Base-by-base conservation (phyloP, 1,284 basidiomycete species). In the Leccinum subrobustum region DNA sequence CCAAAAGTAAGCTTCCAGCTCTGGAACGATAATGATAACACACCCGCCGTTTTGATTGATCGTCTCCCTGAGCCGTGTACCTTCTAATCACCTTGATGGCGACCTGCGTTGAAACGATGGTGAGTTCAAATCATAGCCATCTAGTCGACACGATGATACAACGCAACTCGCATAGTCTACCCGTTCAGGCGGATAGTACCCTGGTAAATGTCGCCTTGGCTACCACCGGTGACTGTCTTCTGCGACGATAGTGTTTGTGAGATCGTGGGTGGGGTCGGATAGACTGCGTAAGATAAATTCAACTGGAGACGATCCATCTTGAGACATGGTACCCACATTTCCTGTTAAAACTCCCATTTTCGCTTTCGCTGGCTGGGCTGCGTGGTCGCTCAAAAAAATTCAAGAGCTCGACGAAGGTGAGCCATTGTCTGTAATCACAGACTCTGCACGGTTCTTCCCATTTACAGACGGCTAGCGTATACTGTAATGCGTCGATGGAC, bases 61-160 rank as follows among this genome's bases (percentile, higher is more conserved):
- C 60, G 4, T 70, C 52, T 2, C 53, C 65, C 16, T 70, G 56
- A 11, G 48, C 57, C 25, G 29, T 39, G 54, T 71, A 70, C 31
- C 39, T 60, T 44, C 67, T 70, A 4, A 69, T 69, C 2, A 58
- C 68, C 44, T 69, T 69, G 37, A 69, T 60, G 0, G 70, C 70
- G 14, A 69, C 68, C 68, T 69, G 37, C 6, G 12, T 48, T n/a
- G 31, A 4, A 3, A 51, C 29, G 14, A n/a, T 20, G 14, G 47
- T 67, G 0, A 62, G 61, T 42, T 31, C 25, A 16, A 23, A 42
- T 1, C 12, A 14, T 12, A 2, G 6, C 33, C 6, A 9, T 18
- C 8, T 16, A 33, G 2, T 18, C 7, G 14, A 52, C 4, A 18
- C 4, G 18, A 59, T 4, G 23, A 69, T 68, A n/a, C 9, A 29